Evolutionary conservation across 805 yeast species (phyloP).

Genomic region (Candida coquimbonensis): DNA sequence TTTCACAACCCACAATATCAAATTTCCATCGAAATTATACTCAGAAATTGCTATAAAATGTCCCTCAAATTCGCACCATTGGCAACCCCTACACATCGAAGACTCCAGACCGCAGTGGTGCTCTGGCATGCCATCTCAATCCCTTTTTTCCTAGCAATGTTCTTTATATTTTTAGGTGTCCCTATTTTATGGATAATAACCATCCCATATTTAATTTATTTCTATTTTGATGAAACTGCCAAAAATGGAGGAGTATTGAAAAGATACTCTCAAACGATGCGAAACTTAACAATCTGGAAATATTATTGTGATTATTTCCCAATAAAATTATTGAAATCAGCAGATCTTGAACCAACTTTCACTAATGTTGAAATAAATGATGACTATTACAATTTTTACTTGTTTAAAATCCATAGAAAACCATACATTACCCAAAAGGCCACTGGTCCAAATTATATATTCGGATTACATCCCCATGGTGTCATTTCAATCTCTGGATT

Average conservation of each 20-base stretch:
- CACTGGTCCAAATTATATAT: constrained; percentile 72
- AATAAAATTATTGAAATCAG: constrained; percentile 57
- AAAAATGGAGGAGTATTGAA: constrained; percentile 63
- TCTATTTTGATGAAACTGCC: constrained; percentile 56
- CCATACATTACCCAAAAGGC: constrained; percentile 27
- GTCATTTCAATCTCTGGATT: constrained; percentile 88
- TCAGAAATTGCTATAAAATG: background rate
- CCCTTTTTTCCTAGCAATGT: constrained; percentile 47
- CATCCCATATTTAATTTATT: constrained; percentile 57
- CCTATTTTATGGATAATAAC: constrained; percentile 63
- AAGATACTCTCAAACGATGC: constrained; percentile 50
- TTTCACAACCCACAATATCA: no score
- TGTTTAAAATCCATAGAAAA: constrained; percentile 15
- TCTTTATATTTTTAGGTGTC: constrained; percentile 50
- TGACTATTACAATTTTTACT: constrained; percentile 13
- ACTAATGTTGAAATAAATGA: constrained; percentile 26
- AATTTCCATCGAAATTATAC: no score
- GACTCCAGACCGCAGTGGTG: constrained; percentile 62
- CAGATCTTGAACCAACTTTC: constrained; percentile 69
- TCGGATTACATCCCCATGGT: constrained; percentile 96
- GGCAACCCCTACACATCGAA: constrained; percentile 44
- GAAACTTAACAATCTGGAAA: constrained; percentile 55
- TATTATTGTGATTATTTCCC: constrained; percentile 80
- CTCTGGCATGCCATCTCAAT: constrained; percentile 71
- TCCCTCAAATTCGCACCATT: constrained; percentile 40